Percentiles rank a stretch among this genome's conserved stretches.
These are phyloP conservation scores for Melaleuca quinquenervia DNA, from an alignment of 345 rosid species.

Conservation along the genomic window DNA sequence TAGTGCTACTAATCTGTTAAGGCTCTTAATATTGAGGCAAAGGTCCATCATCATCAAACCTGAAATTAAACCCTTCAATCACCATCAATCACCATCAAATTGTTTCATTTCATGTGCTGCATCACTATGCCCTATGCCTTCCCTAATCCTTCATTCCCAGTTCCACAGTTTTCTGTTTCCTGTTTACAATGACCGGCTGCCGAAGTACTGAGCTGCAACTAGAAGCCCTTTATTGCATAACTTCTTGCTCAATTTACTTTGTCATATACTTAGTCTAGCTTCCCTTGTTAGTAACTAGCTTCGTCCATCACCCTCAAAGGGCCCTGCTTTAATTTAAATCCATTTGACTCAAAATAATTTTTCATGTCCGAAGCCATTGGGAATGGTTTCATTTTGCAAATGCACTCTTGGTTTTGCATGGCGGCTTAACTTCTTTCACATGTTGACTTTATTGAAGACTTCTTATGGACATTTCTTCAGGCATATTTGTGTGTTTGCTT, in stretches of 20 bases:
- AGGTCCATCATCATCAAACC: not conserved
- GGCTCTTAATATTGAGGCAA: not conserved
- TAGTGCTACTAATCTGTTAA: not conserved
- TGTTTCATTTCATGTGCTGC: not conserved
- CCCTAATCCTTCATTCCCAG: not conserved
- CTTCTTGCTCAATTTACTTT: not conserved
- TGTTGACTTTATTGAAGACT: not conserved
- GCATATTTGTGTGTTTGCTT: not conserved
- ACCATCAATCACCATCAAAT: not conserved
- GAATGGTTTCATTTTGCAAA: not conserved
- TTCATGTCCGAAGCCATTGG: not conserved
- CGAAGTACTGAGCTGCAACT: not conserved
- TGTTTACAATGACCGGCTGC: not conserved
- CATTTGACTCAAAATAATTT: not conserved
- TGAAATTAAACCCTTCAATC: not conserved
- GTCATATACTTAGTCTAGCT: not conserved
- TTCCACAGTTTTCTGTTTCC: not conserved
- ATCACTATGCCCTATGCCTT: not conserved
- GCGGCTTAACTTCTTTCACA: not conserved
- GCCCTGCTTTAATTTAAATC: not conserved
- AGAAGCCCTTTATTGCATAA: not conserved
- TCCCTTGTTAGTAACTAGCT: not conserved
- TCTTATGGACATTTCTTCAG: not conserved
- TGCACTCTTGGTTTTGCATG: not conserved
- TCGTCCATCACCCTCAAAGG: not conserved